Percentiles rank a stretch among this genome's conserved stretches.
Conservation (phyloP, 2,329 filamentous ascomycete genomes). For the Trichophyton benhamiae region DNA sequence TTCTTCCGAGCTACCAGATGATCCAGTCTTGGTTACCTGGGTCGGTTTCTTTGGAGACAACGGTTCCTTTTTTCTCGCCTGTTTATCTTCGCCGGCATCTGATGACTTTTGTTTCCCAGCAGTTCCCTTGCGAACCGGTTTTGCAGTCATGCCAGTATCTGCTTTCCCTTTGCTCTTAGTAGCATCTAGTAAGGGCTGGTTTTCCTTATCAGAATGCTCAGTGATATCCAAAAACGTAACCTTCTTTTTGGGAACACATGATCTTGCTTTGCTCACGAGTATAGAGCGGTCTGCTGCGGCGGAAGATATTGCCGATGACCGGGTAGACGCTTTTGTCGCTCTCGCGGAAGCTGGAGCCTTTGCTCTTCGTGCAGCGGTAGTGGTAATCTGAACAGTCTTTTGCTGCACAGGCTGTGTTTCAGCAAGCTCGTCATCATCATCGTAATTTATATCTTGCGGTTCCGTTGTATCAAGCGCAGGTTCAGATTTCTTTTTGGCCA, state of each 20-base stretch:
- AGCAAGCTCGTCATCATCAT: conserved; percentile 21
- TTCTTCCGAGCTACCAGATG: conserved; percentile 23
- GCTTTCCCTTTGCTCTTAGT: conserved; percentile 18
- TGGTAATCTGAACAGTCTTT: conserved; percentile 12
- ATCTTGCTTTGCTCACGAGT: background rate
- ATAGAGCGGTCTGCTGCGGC: conserved; percentile 22
- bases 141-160: conserved; percentile 31
- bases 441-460: conserved; percentile 7
- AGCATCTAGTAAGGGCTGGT: conserved; percentile 21
- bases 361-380: conserved; percentile 10
- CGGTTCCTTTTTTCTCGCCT: conserved; percentile 22
- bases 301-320: conserved; percentile 11
- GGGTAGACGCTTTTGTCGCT: background rate
- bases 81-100: conserved; percentile 11
- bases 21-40: conserved; percentile 32
- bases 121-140: conserved; percentile 34
- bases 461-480: background rate
- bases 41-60: conserved; percentile 39
- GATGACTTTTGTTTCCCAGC: conserved; percentile 20
- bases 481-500: background rate
- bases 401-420: conserved; percentile 9
- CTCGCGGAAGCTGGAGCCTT: background rate
- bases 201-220: conserved; percentile 32
- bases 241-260: conserved; percentile 25
- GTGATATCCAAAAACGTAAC: conserved; percentile 36